Conservation (phyloP, 1,139 yeast species). For the Taphrina sp. region DNA sequence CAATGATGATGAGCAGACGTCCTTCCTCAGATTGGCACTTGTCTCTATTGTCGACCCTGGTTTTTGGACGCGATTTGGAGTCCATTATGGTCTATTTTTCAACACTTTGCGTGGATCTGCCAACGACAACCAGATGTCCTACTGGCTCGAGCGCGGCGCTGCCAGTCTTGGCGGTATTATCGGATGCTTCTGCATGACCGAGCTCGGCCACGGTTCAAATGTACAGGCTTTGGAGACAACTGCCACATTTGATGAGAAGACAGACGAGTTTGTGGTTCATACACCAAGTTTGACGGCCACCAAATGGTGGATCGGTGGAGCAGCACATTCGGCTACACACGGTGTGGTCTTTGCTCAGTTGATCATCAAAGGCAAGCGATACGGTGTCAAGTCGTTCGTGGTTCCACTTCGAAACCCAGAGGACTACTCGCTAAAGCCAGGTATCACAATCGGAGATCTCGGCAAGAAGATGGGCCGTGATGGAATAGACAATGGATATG, state of each 20-base stretch:
- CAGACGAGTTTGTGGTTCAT: constrained; percentile 68
- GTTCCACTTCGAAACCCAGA: constrained; percentile 78
- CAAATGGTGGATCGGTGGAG: constrained; percentile 99
- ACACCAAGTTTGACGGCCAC: constrained; percentile 92
- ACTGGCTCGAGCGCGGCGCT: constrained; percentile 79
- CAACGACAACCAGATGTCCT: constrained; percentile 57
- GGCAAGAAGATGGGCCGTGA: constrained; percentile 59
- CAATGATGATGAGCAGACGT: constrained; percentile 45
- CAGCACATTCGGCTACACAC: constrained; percentile 90
- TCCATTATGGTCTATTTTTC: constrained; percentile 68
- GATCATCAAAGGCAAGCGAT: constrained; percentile 84
- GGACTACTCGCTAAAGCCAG: constrained; percentile 67
- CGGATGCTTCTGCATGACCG: constrained; percentile 97
- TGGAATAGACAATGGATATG: constrained; percentile 92
- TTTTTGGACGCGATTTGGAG: constrained; percentile 62
- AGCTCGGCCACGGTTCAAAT: constrained; percentile 89
- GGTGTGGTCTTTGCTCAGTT: constrained; percentile 77
- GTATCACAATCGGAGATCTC: constrained; percentile 82
- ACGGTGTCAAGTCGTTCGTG: constrained; percentile 88
- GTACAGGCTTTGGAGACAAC: constrained; percentile 93
- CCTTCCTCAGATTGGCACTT: constrained; percentile 46
- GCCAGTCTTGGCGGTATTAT: constrained; percentile 61
- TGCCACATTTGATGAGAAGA: constrained; percentile 67
- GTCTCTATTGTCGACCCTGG: constrained; percentile 57
- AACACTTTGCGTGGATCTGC: constrained; percentile 73